Evolutionary conservation across 805 yeast species (phyloP), one percentile per base, ranked within the genome.

Genomic region (Debaryomyces tyrocola): DNA sequence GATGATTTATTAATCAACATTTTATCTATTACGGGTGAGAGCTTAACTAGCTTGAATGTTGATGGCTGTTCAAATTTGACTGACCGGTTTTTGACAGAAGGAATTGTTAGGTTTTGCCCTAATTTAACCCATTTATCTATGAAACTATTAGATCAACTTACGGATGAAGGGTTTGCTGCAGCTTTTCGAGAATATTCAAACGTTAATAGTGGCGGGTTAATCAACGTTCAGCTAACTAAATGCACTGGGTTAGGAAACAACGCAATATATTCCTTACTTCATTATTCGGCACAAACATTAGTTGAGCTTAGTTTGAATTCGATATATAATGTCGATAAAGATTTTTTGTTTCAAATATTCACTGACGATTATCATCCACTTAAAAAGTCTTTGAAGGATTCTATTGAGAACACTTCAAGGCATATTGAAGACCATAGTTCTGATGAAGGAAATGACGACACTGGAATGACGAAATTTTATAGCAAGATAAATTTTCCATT

Each of bases 21-120:
- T 0, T 57, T 90, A 21, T 76, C 84, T 0, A 71, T 74, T 6
- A 74, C 82, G 28, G 96, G 96, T 5, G 77, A 78, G 10, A 72
- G 82, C 2, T 66, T 94, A 39, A 71, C 70, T 36, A 60, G 76
- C 1, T 69, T 94, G 27, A 73, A 73, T 15, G 68, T 94, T 12
- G 88, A 85, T 57, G 95, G 95, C 0, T 89, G 96, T 55, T 61
- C 82, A 0, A 82, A 73, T 1, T 65, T 94, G 17, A 84, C 96
- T 0, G 96, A 90, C 58, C 71, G 68, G 1, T 75, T 84, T 46
- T 51, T 79, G 18, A 58, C 69, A 2, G 80, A 80, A 33, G 94
- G 91, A 0, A 55, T 84, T 6, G 71, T 75, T 39, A 79, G 79
- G 18, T 83, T 81, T 58, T 80, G 88, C 42, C 69, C 77, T 5